phyloP scores from a whole-genome alignment of 345 rosid species.

The Eucalyptus cloeziana region DNA sequence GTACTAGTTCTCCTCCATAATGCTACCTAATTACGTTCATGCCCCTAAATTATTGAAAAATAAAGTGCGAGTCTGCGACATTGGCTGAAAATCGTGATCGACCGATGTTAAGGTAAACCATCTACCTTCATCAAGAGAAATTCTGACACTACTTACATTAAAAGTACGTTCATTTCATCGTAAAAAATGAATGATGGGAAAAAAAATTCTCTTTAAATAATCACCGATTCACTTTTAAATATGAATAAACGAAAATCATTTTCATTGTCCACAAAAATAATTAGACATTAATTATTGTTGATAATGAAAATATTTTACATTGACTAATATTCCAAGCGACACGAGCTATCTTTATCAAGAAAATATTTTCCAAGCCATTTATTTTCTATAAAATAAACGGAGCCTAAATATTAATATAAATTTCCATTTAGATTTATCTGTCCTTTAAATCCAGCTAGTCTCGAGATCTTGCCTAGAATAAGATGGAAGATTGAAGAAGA shows the following conservation, averaged over 20 bases:
- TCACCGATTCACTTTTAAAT: background rate
- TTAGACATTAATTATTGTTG: background rate
- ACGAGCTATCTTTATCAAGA: rapidly evolving
- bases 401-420: background rate
- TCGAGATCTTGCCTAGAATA: background rate
- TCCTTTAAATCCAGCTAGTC: background rate
- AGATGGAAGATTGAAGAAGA: background rate
- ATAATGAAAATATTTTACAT: too few relatives aligned
- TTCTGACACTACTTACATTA: background rate
- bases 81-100: background rate
- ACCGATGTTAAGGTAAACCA: background rate
- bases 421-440: background rate
- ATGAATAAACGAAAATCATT: too few relatives aligned
- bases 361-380: too few relatives aligned
- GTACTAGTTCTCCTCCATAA: background rate
- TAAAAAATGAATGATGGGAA: too few relatives aligned
- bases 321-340: background rate
- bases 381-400: too few relatives aligned
- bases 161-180: rapidly evolving
- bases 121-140: background rate
- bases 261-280: rapidly evolving
- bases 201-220: too few relatives aligned
- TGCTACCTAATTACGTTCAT: background rate
- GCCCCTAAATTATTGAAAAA: background rate
- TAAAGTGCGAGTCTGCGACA: background rate